Evolutionary conservation across 2,329 filamentous ascomycete species (phyloP), one percentile per base, ranked within the genome.

Genomic region (Scedosporium aurantiacum): DNA sequence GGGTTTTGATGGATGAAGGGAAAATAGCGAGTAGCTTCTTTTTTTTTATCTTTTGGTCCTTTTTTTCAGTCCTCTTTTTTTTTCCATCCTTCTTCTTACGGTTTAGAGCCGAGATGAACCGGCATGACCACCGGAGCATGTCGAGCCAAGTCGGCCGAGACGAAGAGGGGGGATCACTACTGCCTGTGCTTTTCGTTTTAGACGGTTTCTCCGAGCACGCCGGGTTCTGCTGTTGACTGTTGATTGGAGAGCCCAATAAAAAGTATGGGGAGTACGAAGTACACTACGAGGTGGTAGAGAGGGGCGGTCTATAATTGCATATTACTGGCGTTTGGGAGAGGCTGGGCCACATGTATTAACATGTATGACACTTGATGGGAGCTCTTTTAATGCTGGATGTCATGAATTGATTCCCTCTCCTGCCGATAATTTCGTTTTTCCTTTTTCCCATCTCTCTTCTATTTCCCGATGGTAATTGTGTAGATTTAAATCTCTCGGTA

Each of bases 331-430:
- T 54, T 54, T 18, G 50, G 50, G 50, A 54, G 50, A 54, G 50
- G 50, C 50, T 54, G 50, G 50, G 50, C 50, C 50, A 54, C 50
- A 54, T 54, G 50, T 54, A 54, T 54, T 54, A 54, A 37, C 50
- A 54, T 27, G 50, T 54, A 54, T 54, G 50, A 54, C 50, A 54
- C 50, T 54, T 54, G 50, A 54, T 54, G 50, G 50, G 50, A 54
- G 50, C 50, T 54, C 18, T 54, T 54, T 54, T 54, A 54, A 54
- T 54, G 50, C 50, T 54, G 50, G 8, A 54, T 54, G 50, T 25
- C 50, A 54, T 54, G 50, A 54, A 54, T 54, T 27, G 50, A 54
- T 54, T 54, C 50, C 50, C 50, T 54, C 50, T 54, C 23, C 23
- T 54, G 50, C 50, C 50, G 18, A 54, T 27, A 25, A 54, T 16